These are phyloP conservation scores for Podospora anserina DNA, from an alignment of 495 filamentous ascomycete genomes.

Conservation along the genomic window DNA sequence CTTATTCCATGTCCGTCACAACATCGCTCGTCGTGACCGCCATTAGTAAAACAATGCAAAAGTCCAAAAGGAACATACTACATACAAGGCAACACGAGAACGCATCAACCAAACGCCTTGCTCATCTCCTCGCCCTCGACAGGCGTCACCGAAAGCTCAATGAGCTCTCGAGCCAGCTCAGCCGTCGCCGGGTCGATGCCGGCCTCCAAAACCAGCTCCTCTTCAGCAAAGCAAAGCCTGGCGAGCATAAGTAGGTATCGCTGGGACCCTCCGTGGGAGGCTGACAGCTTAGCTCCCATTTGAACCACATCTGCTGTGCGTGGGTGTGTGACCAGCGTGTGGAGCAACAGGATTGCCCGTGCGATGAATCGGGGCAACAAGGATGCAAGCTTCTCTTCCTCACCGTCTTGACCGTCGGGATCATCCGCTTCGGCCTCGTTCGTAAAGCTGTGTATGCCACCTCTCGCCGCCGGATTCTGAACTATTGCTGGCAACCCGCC, in stretches of 20 bases:
- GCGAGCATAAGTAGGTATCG: constrained; percentile 44
- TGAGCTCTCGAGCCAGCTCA: constrained; percentile 46
- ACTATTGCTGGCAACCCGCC: constrained; percentile 16
- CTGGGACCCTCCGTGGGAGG: constrained; percentile 37
- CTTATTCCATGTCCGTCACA: background rate
- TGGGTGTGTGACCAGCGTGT: constrained; percentile 43
- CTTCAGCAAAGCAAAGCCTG: constrained; percentile 45
- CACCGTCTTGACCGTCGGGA: background rate
- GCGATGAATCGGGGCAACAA: constrained; percentile 25
- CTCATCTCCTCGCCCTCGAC: constrained; percentile 43
- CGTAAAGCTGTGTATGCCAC: no score
- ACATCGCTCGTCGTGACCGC: background rate
- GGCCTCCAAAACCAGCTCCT: constrained; percentile 44
- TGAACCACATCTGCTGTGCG: constrained; percentile 33
- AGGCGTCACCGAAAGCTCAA: constrained; percentile 46
- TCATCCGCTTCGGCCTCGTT: background rate
- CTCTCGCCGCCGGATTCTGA: background rate
- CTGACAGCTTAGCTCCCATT: constrained; percentile 38
- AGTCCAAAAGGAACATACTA: background rate
- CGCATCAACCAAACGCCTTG: constrained; percentile 34
- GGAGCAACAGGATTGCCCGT: constrained; percentile 36
- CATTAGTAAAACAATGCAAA: background rate
- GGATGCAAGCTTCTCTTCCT: constrained; percentile 5
- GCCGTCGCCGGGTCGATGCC: constrained; percentile 40
- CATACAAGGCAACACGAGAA: no score